Base-by-base conservation (phyloP, 2,329 filamentous ascomycete genomes). In the Ophiobolus disseminans region DNA sequence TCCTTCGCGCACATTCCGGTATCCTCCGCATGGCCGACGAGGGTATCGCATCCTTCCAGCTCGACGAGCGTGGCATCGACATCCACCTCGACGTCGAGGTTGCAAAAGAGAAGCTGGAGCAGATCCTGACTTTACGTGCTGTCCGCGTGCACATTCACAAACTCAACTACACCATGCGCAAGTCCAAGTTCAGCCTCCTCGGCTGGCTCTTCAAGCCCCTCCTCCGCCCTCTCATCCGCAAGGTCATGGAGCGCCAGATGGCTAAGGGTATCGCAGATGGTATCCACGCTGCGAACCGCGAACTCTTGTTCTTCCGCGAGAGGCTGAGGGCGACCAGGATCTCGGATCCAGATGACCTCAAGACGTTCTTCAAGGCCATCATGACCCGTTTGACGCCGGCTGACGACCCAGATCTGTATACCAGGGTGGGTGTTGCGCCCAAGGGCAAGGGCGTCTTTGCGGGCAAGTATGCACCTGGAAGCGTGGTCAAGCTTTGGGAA, bases 61-160 rank as follows among this genome's bases (percentile, higher is more conserved):
- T 97, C 4, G 93, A 97, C 70, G 86, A 93, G 60, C 84, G 89
- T 16, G 93, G 93, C 14, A 85, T 97, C 48, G 93, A 97, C 69
- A 83, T 97, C 40, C 85, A 89, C 21, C 76, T 97, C 5, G 91
- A 96, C 58, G 76, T 97, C 0, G 91, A 96, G 66, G 84, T 97
- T 42, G 88, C 87, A 38, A 86, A 86, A 49, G 88, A 92, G 55
- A 80, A 82, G 1, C 74, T 95, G 2, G 92, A 97, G 63, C 85
- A 92, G 63, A 88, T 97, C 9, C 80, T 97, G 7, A 86, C 87
- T 0, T 81, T 97, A 4, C 85, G 85, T 30, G 81, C 81, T 9
- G 91, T 96, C 7, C 80, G 86, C 2, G 92, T 96, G 1, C 82
- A 85, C 59, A 89, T 97, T 53, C 91, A 97, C 76, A 91, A 93